A percentile compares a stretch with the other conserved stretches of the same genome.
Evolutionary conservation across 176 grass and related monocot species (phyloP).

Genomic region (Avena eriantha): DNA sequence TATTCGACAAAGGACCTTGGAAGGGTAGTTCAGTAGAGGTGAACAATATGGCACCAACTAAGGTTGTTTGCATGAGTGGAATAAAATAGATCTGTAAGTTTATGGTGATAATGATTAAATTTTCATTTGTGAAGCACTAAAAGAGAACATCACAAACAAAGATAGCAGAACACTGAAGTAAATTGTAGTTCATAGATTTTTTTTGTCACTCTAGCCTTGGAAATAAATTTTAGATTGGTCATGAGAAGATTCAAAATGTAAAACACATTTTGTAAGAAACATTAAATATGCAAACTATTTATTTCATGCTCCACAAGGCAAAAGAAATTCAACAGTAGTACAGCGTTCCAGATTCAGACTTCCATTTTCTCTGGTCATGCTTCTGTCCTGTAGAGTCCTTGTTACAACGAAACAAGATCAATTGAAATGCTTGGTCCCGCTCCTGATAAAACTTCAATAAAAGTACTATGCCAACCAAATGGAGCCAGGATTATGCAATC

Average conservation of each 20-base stretch:
- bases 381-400: background rate
- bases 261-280: no score
- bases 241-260: no score
- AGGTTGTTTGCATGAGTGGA: conserved; percentile 12
- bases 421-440: background rate
- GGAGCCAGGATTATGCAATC: background rate
- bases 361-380: background rate
- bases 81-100: conserved; percentile 6
- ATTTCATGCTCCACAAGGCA: no score
- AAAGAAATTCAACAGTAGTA: background rate
- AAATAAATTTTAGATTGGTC: no score
- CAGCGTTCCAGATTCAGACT: background rate
- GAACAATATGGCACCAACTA: background rate
- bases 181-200: background rate
- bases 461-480: background rate
- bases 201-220: no score
- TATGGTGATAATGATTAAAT: background rate
- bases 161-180: conserved; percentile 1
- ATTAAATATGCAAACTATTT: no score
- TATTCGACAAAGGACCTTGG: background rate
- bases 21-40: background rate
- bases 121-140: background rate
- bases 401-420: background rate
- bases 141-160: background rate
- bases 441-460: background rate